Evolutionary conservation across 768 basidiomycete species (phyloP), one percentile per base, ranked within the genome.

Genomic region (Mycena crocata): DNA sequence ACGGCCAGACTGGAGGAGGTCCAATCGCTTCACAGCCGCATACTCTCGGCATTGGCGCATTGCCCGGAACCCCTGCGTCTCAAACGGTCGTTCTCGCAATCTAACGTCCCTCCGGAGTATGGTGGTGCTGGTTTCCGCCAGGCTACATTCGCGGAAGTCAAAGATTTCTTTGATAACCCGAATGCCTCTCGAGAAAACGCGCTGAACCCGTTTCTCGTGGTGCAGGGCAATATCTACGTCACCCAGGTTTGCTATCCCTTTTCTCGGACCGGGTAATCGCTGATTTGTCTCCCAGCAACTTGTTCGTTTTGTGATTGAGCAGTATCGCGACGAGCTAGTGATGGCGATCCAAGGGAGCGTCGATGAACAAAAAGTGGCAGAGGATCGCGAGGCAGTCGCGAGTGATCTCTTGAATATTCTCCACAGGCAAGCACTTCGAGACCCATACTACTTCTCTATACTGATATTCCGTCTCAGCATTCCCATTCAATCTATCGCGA

Each of bases 181-280:
- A 92, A 94, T 67, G 93, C 93, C 10, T 93, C 89, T 12, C 86
- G 92, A 24, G 93, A 89, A 61, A 93, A 93, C 73, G 94, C 95
- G 0, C 85, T 93, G 57, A 95, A 97, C 75, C 91, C 93, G 23
- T 96, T 92, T 84, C 83, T 96, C 34, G 94, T 97, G 34, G 93
- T 95, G 87, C 95, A 96, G 78, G 93, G 92, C 37, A 97, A 97
- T 74, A 82, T 97, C 44, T 96, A 92, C 72, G 95, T 96, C 71
- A 96, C 95, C 14, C 95, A 96, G 87, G 94, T 92, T 68, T 65
- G 85, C 59, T 17, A 15, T n/a, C 51, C 46, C 50, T 44, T 65
- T 21, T 37, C 31, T 23, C 35, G 44, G 49, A 37, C 15, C 23
- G 13, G 15, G 13, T 13, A 21, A 23, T 21, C 31, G 42, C 52